These are phyloP conservation scores for Circinella minor DNA, from an alignment of 371 early-diverging fungal species.

Conservation along the genomic window DNA sequence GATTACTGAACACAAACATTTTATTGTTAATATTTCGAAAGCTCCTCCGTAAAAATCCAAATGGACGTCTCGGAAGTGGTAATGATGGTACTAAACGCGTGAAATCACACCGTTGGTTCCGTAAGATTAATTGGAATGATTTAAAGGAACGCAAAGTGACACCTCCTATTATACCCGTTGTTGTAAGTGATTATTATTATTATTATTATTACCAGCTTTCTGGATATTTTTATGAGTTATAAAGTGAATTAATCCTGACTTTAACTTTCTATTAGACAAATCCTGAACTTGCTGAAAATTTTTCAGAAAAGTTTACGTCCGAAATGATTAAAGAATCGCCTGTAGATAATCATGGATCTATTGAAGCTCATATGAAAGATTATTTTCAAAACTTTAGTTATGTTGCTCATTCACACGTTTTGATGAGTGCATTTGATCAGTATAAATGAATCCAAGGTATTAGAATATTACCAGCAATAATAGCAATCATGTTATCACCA, in stretches of 20 bases:
- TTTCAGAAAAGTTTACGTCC: constrained; percentile 49
- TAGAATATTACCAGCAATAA: too few relatives aligned
- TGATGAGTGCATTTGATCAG: constrained; percentile 24
- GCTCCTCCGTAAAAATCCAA: constrained; percentile 76
- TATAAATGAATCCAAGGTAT: too few relatives aligned
- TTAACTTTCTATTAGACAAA: constrained; percentile 34
- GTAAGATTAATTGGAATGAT: constrained; percentile 82
- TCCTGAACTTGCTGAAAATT: constrained; percentile 52
- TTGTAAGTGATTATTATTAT: constrained; percentile 46
- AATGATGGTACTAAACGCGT: constrained; percentile 77
- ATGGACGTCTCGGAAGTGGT: constrained; percentile 67
- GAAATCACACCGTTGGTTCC: constrained; percentile 89
- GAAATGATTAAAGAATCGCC: constrained; percentile 50
- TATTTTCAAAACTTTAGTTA: constrained; percentile 53
- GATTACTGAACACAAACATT: background rate
- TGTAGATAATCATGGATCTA: constrained; percentile 20
- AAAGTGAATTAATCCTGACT: background rate
- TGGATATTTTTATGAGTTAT: background rate
- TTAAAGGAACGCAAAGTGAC: constrained; percentile 62
- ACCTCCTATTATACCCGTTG: constrained; percentile 79
- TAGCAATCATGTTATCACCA: too few relatives aligned
- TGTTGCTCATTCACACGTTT: constrained; percentile 36
- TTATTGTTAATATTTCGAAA: constrained; percentile 14
- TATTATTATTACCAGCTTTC: background rate
- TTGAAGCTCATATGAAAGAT: constrained; percentile 39